A percentile compares a stretch with the other conserved stretches of the same genome.
These are phyloP conservation scores for Vaccinium darrowii DNA, from an alignment of 148 eudicot species.

Conservation along the genomic window DNA sequence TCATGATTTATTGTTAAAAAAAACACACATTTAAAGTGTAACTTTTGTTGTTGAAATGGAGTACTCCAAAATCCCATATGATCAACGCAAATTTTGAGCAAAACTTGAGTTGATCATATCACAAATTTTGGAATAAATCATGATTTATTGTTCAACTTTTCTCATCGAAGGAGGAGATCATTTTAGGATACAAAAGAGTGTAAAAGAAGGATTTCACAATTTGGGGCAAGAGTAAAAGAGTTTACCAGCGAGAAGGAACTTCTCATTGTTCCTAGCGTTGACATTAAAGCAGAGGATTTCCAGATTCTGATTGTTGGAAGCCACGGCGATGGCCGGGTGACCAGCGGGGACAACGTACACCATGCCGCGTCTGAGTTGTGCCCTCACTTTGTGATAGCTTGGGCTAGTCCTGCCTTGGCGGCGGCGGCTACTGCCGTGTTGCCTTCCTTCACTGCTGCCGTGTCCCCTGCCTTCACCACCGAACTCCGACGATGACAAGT, in stretches of 20 bases:
- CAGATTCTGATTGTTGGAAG: conserved; percentile 55
- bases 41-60: no score
- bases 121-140: no score
- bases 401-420: conserved; percentile 27
- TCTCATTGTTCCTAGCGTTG: conserved; percentile 52
- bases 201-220: no score
- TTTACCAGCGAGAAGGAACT: conserved; percentile 55
- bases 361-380: conserved; percentile 41
- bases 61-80: no score
- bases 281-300: conserved; percentile 55
- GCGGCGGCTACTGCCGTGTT: conserved; percentile 10
- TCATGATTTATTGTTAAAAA: no score
- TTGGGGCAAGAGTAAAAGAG: no score
- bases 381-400: conserved; percentile 48
- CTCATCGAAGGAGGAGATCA: no score
- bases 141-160: no score
- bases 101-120: no score
- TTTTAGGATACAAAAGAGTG: no score
- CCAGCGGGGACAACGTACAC: conserved; percentile 73
- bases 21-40: no score
- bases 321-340: conserved; percentile 62
- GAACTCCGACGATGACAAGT: conserved; percentile 28
- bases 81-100: no score
- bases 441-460: background rate
- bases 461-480: background rate